Evolutionary conservation across 2,329 filamentous ascomycete genomes (phyloP), one percentile per base, ranked within the genome.

Genomic region (Fusarium coicis): DNA sequence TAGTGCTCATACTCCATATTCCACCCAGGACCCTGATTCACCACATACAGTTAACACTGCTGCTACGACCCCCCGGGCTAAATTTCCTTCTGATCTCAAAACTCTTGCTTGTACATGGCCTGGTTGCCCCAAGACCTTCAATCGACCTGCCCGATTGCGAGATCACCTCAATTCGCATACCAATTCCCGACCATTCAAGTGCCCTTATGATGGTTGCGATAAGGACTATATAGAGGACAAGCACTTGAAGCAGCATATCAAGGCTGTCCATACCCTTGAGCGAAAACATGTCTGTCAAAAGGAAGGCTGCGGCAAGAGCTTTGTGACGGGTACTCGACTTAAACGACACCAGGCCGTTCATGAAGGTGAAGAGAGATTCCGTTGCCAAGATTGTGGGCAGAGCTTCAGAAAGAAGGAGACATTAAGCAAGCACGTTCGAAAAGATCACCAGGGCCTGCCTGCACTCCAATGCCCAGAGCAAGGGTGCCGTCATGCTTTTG

Each of bases 391-490:
- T 39, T 97, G 95, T 82, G 88, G 89, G 23, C 89, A 94, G 82
- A 90, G 90, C 26, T 98, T 98, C 81, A 90, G 96, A 69, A 98
- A 97, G 82, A 92, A 94, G 79, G 91, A 94, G 73, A 97, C 95
- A 0, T 87, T 98, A 21, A 91, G 95, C 79, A 91, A 93, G 57
- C 96, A 98, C 80, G 89, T 97, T 71, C 90, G 92, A 60, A 89
- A 90, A 15, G 92, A 91, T 18, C 96, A 98, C 80, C 84, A 96
- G 43, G 86, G 91, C 34, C 83, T 92, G 66, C 90, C 92, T 50
- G 90, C 93, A 0, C 97, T 91, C 77, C 86, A 87, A 10, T 98
- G 96, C 80, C 84, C 86, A 2, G 86, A 92, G 64, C 76, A 77
- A 21, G 80, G 76, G 49, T 98, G 96, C 77, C 82, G 84, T 2